phyloP scores from a whole-genome alignment of 2,329 filamentous ascomycete species.

The Lojkania enalia region DNA sequence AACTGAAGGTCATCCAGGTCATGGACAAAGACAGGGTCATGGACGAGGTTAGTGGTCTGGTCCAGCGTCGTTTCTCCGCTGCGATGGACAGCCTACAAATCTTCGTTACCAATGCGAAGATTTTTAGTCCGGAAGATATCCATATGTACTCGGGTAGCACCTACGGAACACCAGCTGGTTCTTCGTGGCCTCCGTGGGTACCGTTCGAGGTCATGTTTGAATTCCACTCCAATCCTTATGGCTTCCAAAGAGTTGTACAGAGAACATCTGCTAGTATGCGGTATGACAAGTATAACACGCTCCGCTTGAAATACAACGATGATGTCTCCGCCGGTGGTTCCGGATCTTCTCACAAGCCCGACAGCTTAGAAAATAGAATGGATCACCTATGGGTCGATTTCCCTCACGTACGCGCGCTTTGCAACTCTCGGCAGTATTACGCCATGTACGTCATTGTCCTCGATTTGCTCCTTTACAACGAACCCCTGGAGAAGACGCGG shows the following conservation, averaged over 20 bases:
- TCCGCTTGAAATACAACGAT: conserved; percentile 96
- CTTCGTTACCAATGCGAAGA: conserved; percentile 94
- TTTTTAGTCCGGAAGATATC: conserved; percentile 79
- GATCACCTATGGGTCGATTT: conserved; percentile 98
- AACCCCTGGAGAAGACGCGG: conserved; percentile 95
- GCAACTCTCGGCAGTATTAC: conserved; percentile 97
- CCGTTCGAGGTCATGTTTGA: conserved; percentile 99
- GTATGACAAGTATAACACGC: conserved; percentile 97
- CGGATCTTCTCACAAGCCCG: conserved; percentile 46
- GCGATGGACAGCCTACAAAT: conserved; percentile 98
- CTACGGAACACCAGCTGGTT: conserved; percentile 82
- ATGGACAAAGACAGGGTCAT: conserved; percentile 95
- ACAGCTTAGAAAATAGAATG: conserved; percentile 74
- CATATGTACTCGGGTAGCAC: conserved; percentile 93
- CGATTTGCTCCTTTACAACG: conserved; percentile 92
- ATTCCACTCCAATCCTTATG: conserved; percentile 89
- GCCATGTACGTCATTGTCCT: conserved; percentile 97
- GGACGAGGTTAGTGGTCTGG: conserved; percentile 90
- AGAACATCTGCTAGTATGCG: conserved; percentile 92
- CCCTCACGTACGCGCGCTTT: conserved; percentile 88
- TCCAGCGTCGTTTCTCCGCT: conserved; percentile 90
- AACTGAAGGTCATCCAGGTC: conserved; percentile 94
- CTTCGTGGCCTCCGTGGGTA: conserved; percentile 97
- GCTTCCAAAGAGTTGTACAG: conserved; percentile 96
- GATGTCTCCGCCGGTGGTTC: conserved; percentile 73